These are phyloP conservation scores for Eucalyptus shirleyi DNA, from an alignment of 345 rosid species.

Conservation along the genomic window DNA sequence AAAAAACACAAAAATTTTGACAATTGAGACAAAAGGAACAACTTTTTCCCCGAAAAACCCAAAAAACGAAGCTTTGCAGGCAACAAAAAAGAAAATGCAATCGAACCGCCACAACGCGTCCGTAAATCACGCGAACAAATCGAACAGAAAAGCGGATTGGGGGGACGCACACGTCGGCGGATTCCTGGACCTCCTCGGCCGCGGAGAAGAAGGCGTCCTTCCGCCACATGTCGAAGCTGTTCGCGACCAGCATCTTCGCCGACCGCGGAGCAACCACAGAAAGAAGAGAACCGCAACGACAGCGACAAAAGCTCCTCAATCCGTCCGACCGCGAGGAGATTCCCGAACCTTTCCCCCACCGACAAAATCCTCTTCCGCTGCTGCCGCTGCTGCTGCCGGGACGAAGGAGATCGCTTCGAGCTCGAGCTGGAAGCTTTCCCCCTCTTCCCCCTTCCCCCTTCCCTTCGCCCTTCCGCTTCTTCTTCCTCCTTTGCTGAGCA, in stretches of 20 bases:
- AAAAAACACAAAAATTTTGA: neutral
- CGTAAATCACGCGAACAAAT: neutral
- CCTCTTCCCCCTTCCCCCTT: neutral
- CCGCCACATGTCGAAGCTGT: conserved; percentile 78
- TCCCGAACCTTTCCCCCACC: neutral
- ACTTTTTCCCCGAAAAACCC: neutral
- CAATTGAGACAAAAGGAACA: neutral
- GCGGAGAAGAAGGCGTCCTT: conserved; percentile 82
- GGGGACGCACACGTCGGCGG: conserved; percentile 62
- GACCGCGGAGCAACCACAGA: neutral
- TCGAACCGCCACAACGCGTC: neutral
- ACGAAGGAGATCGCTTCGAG: neutral
- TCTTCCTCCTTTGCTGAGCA: conserved; percentile 4
- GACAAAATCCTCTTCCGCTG: neutral
- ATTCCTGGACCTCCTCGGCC: conserved; percentile 93
- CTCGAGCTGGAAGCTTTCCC: neutral
- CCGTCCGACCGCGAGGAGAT: neutral
- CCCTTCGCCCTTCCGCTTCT: neutral
- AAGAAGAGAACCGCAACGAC: neutral
- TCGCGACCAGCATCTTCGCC: conserved; percentile 72
- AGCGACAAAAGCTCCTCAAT: neutral
- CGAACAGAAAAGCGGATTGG: neutral
- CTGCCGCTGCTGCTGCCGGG: neutral
- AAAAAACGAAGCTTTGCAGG: neutral
- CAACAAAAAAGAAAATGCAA: neutral